Evolutionary conservation across 2,329 filamentous ascomycete species (phyloP).

Genomic region (Penicillium sp.): DNA sequence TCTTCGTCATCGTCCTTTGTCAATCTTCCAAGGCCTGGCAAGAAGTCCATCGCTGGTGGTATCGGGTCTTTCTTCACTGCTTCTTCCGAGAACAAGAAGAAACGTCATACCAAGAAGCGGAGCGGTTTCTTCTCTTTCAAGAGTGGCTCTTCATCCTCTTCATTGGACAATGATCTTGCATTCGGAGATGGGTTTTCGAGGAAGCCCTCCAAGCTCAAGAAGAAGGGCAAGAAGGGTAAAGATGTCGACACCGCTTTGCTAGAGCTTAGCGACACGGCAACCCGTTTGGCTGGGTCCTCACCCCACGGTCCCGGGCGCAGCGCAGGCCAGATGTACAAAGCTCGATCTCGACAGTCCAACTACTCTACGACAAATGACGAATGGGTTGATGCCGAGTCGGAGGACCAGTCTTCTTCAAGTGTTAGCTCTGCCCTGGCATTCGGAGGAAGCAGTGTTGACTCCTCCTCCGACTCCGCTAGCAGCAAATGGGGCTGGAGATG

Average conservation of each 20-base stretch:
- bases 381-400: constrained; percentile 50
- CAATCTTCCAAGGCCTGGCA: constrained; percentile 55
- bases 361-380: constrained; percentile 36
- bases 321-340: constrained; percentile 28
- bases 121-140: constrained; percentile 50
- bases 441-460: constrained; percentile 48
- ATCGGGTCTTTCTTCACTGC: constrained; percentile 57
- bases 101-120: constrained; percentile 40
- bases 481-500: constrained; percentile 55
- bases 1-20: constrained; percentile 54
- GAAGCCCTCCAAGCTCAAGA: constrained; percentile 31
- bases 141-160: constrained; percentile 56
- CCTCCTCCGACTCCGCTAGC: constrained; percentile 50
- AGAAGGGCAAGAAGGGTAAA: constrained; percentile 22
- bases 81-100: constrained; percentile 48
- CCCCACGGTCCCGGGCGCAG: constrained; percentile 29
- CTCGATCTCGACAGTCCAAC: constrained; percentile 24
- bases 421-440: constrained; percentile 54
- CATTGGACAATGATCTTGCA: constrained; percentile 59
- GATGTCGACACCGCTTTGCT: constrained; percentile 42
- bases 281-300: constrained; percentile 38
- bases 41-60: constrained; percentile 44
- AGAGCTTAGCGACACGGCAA: constrained; percentile 42
- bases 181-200: constrained; percentile 52
- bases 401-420: constrained; percentile 46